These are phyloP conservation scores for Cotoneaster glaucophyllus DNA, from an alignment of 306 rosid species.

Conservation along the genomic window DNA sequence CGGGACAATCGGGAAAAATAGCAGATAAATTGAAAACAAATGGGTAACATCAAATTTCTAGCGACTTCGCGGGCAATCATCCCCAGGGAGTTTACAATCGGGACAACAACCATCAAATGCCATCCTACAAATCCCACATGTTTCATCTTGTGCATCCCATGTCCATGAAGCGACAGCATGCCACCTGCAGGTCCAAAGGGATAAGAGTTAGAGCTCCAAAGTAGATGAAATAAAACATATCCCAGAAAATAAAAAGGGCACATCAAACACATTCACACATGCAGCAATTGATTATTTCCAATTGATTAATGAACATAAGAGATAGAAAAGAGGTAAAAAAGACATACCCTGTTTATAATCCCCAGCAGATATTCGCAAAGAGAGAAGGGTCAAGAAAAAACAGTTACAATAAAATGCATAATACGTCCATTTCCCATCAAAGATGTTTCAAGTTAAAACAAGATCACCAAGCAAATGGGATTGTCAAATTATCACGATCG, in stretches of 20 bases:
- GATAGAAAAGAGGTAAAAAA: conserved; percentile 7
- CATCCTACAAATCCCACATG: conserved; percentile 93
- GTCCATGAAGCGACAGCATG: conserved; percentile 94
- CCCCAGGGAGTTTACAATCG: conserved; percentile 90
- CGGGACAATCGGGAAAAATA: no score
- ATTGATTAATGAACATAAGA: neutral
- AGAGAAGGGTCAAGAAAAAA: conserved; percentile 42
- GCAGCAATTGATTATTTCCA: neutral
- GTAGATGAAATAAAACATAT: neutral
- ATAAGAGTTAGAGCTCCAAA: neutral
- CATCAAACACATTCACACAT: neutral
- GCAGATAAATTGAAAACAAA: no score
- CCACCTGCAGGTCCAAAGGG: conserved; percentile 49
- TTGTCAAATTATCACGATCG: neutral
- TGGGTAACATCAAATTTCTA: no score
- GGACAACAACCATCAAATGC: conserved; percentile 96
- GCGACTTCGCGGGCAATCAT: conserved; percentile 74
- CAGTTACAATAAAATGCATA: conserved; percentile 5
- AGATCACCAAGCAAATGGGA: neutral
- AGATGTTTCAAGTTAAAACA: neutral
- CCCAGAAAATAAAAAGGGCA: neutral
- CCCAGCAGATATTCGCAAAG: conserved; percentile 19
- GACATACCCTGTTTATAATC: conserved; percentile 46
- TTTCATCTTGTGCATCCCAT: conserved; percentile 90
- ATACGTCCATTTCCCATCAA: neutral